Base-by-base conservation (phyloP, 495 filamentous ascomycete genomes). In the Aspergillus cavernicola region DNA sequence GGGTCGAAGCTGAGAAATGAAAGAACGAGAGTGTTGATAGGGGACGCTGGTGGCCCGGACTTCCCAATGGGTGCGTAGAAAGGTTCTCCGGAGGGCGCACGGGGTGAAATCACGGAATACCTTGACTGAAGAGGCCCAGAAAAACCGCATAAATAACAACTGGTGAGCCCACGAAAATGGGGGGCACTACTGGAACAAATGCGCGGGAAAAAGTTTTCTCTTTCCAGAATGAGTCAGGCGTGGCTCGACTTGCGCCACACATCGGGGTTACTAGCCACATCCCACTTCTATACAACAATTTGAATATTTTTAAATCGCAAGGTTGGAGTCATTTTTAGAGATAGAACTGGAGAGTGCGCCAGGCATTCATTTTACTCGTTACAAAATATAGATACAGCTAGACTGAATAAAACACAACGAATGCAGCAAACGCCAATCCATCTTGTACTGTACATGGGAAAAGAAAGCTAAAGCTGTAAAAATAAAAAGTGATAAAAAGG, bases 141-240 rank as follows among this genome's bases (percentile, higher is more conserved):
- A 50, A 56, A 56, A 45, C 54, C 47, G 53, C 53, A 56, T 56
- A 40, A 46, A 56, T 56, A 35, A 47, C 19, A 33, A 51, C 22
- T 28, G 53, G 52, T 41, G 41, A 49, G 39, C 36, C 47, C 42
- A 41, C 35, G 18, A 41, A 53, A 53, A 29, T 43, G 52, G 32
- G 52, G 41, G 43, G 43, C 33, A 51, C 37, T 52, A 37, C 18
- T 49, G 31, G 32, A 32, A 6, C 32, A 22, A 36, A 38, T 28
- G 22, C 37, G 16, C 44, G 48, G 51, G 39, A 46, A 53, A 54
- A 54, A 54, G 35, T 54, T 54, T 52, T 52, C 49, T 52, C 38
- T 43, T 52, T 43, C 49, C 49, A 20, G 33, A 29, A 38, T 54
- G 42, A 54, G 42, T 47, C 52, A 47, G 20, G 36, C 12, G 33